Evolutionary conservation across 306 rosid genomes (phyloP), one percentile per base, ranked within the genome.

Genomic region (Gillenia trifoliata): DNA sequence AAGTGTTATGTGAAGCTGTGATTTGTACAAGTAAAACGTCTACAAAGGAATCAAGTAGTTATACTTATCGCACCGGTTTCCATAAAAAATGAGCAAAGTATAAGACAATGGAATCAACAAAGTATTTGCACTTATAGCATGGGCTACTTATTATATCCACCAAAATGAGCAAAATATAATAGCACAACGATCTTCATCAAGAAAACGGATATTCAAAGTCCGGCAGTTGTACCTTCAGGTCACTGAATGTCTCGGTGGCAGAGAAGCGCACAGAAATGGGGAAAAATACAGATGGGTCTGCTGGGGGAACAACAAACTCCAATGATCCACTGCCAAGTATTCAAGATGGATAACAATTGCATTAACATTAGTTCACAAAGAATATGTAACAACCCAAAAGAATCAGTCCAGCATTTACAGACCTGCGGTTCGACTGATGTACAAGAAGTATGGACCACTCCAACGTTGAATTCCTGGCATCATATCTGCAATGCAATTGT

Each of bases 371-470:
- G 45, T 10, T 66, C 61, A 59, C 61, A 5, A 23, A 11, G 38
- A 79, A 16, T 50, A 20, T 47, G 56, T 47, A 78, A 52, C 41
- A 15, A 25, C 8, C 11, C 13, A 70, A 45, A 11, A 49, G 30
- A 26, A 33, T 26, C 55, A 22, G 47, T 56, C 66, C 36, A 71
- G 75, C 50, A 64, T 49, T 65, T 72, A 30, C 75, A 68, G 54
- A 93, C 98, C 97, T 91, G 86, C 98, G 92, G 83, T 91, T 93
- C 54, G 97, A 89, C 78, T 91, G 77, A 82, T 93, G 97, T 66
- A 91, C 83, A 40, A 91, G 91, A 74, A 93, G 91, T 77, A 93
- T 85, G 60, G 97, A 88, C 98, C 98, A 93, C 74, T 91, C 95
- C 88, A 93, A 87, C 63, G 85, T 33, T 73, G 96, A 88, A 86